Evolutionary conservation across 495 filamentous ascomycete species (phyloP), one percentile per base, ranked within the genome.

Genomic region (Pyrenopolyporus hunteri): DNA sequence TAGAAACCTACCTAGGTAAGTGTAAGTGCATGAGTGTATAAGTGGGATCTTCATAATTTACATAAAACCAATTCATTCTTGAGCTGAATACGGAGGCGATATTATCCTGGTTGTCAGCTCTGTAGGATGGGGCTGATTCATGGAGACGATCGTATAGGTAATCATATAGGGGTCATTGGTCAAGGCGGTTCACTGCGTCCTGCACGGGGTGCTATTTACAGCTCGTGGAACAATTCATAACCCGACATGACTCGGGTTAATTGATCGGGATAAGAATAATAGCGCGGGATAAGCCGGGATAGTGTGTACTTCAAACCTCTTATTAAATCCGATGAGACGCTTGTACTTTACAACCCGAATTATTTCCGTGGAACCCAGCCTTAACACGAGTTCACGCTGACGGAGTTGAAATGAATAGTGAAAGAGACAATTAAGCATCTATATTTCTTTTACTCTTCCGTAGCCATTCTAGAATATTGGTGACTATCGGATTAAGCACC

Each of bases 201-300:
- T 17, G 7, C 19, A 42, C 3, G 9, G 23, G 37, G 37, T 11
- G 17, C 19, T 42, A 23, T 42, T 42, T 3, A 8, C 16, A 3
- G 17, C 23, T 11, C 33, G 23, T 59, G 62, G 56, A 56, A 13
- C 22, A 52, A 60, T 57, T 33, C 37, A 16, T 46, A 11, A 23
- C 39, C 59, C 26, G 31, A 53, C 31, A 10, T 35, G 36, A 19
- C n/a, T 40, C 35, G 44, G 36, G 29, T 51, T 57, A 48, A 42
- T 19, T 36, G 29, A 37, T 3, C n/a, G 1, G 37, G 23, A 17
- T 20, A 17, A 42, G 7, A 23, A 42, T 22, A 42, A 17, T 6
- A 11, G 5, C 0, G 0, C 63, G 57, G 63, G 57, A 53, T 66
- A 60, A 36, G 7, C 7, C 63, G 63, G 63, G 63, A 61, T 66